phyloP scores from a whole-genome alignment of 371 early-diverging fungal species.

The Lichtheimia hyalospora region DNA sequence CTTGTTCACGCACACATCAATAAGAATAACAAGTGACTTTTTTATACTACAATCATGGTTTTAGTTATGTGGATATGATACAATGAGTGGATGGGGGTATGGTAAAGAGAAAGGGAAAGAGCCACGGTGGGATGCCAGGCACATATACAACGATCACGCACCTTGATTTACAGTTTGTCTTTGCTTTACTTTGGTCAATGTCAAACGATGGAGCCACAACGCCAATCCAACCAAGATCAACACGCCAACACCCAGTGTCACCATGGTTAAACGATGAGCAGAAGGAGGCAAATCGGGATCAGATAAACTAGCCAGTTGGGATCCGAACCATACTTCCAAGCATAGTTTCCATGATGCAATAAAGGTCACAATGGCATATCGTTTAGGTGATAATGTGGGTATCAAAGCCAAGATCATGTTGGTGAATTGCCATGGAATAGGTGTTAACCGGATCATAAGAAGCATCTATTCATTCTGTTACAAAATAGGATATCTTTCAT shows the following conservation, averaged over 20 bases:
- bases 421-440: constrained; percentile 39
- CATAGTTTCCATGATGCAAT: constrained; percentile 31
- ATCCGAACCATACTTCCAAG: constrained; percentile 44
- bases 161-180: neutral
- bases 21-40: neutral
- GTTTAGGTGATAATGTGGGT: constrained; percentile 14
- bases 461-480: constrained; percentile 21
- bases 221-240: constrained; percentile 21
- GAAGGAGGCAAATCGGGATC: constrained; percentile 38
- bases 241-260: constrained; percentile 30
- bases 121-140: neutral
- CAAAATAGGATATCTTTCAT: neutral
- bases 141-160: too few species aligned
- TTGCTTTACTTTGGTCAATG: constrained; percentile 17
- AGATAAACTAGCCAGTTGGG: constrained; percentile 34
- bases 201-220: constrained; percentile 26
- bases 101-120: neutral
- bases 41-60: neutral
- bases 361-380: constrained; percentile 23
- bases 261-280: constrained; percentile 34
- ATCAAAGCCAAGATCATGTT: constrained; percentile 29
- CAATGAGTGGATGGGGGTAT: neutral
- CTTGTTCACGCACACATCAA: neutral
- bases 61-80: neutral
- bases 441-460: constrained; percentile 33